These are phyloP conservation scores for Eucalyptus grandis DNA, from an alignment of 345 rosid genomes.

Conservation along the genomic window DNA sequence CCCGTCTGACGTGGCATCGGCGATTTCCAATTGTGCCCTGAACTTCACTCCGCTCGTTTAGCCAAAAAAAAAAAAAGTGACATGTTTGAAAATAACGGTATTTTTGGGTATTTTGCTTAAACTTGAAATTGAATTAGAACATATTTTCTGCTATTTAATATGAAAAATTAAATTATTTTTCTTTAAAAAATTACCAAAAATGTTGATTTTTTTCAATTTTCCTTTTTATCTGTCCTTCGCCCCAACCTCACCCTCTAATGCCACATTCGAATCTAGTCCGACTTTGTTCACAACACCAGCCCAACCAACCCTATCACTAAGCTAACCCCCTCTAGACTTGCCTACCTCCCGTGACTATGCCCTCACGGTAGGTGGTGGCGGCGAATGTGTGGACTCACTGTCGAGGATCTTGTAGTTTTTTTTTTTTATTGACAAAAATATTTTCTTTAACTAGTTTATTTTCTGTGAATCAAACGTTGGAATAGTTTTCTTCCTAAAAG, in stretches of 20 bases:
- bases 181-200: not conserved
- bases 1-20: not conserved
- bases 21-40: not conserved
- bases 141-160: fast-evolving
- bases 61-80: not conserved
- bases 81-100: not conserved
- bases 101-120: fast-evolving
- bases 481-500: too few relatives aligned
- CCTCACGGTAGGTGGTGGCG: fast-evolving
- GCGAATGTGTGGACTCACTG: not conserved
- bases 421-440: fast-evolving
- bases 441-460: too few relatives aligned
- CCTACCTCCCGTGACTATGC: not conserved
- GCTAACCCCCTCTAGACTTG: not conserved
- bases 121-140: fast-evolving
- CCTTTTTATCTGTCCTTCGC: too few relatives aligned
- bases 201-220: not conserved
- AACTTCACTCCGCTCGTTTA: not conserved
- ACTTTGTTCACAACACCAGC: not conserved
- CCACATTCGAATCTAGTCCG: fast-evolving
- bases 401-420: not conserved
- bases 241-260: not conserved
- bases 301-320: fast-evolving
- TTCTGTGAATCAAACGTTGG: fast-evolving
- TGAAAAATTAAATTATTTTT: not conserved